These are phyloP conservation scores for Limonomyces culmigenus DNA, from an alignment of 1,284 basidiomycete genomes.

Conservation along the genomic window DNA sequence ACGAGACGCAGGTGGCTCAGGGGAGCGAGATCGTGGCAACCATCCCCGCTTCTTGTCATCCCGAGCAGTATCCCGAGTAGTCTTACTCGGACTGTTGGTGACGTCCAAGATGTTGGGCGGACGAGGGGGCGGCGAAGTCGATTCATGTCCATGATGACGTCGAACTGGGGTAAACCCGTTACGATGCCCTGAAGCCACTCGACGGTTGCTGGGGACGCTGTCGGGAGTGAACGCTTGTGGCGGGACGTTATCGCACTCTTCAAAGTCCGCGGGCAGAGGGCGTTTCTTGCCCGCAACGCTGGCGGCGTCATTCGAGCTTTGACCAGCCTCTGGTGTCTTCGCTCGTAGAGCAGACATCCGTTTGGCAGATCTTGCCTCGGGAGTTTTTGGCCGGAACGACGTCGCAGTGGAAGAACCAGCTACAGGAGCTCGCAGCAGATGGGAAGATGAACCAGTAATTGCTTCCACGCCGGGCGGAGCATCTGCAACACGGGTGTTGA, in stretches of 20 bases:
- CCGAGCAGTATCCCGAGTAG: too few species aligned
- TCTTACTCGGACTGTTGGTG: too few species aligned
- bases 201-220: not conserved
- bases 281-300: conserved; percentile 38
- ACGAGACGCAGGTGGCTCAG: too few species aligned
- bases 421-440: not conserved
- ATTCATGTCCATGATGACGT: too few species aligned
- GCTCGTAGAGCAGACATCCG: too few species aligned
- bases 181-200: too few species aligned
- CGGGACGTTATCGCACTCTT: conserved; percentile 32
- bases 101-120: too few species aligned
- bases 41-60: too few species aligned
- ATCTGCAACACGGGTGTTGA: not conserved
- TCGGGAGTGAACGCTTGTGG: conserved; percentile 20
- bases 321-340: conserved; percentile 40
- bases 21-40: too few species aligned
- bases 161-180: too few species aligned
- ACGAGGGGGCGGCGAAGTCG: too few species aligned
- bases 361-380: too few species aligned
- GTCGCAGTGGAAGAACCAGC: not conserved
- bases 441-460: not conserved
- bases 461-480: not conserved
- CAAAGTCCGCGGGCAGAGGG: conserved; percentile 56
- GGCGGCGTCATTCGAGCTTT: not conserved
- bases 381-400: not conserved